Percentiles rank a stretch among this genome's conserved stretches.
phyloP scores from a whole-genome alignment of 306 rosid genomes.

The Rosa persica region DNA sequence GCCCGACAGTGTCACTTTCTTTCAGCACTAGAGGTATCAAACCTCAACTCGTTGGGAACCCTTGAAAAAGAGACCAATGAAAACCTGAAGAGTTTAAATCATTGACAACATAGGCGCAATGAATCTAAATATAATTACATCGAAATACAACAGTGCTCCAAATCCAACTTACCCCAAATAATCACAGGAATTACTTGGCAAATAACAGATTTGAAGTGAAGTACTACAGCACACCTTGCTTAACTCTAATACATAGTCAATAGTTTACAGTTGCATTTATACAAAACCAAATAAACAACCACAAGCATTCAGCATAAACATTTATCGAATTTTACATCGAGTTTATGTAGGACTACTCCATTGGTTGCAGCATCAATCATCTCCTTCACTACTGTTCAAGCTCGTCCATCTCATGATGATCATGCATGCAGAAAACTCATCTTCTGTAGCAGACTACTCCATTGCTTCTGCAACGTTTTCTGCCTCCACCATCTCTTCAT shows the following conservation, averaged over 20 bases:
- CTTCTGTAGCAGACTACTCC: constrained; percentile 22
- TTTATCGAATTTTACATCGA: not conserved
- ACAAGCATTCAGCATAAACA: constrained; percentile 19
- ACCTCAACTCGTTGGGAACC: not conserved
- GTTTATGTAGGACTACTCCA: constrained; percentile 27
- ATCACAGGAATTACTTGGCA: not conserved
- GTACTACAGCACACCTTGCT: not conserved
- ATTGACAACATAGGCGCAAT: not conserved
- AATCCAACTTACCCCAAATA: not conserved
- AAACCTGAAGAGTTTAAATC: not conserved
- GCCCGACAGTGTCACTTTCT: not conserved
- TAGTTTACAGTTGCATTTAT: constrained; percentile 5
- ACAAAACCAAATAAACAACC: constrained; percentile 8
- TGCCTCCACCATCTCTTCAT: constrained; percentile 68
- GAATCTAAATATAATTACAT: not conserved
- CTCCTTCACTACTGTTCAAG: constrained; percentile 67
- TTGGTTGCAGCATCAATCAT: constrained; percentile 54
- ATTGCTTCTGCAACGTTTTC: constrained; percentile 46
- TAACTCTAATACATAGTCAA: not conserved
- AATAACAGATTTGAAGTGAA: not conserved
- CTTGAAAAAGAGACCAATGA: not conserved
- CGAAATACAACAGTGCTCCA: not conserved
- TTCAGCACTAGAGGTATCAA: not conserved
- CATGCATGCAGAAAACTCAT: constrained; percentile 30
- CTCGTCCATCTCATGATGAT: constrained; percentile 70